phyloP scores from a whole-genome alignment of 2,329 filamentous ascomycete genomes.

The Purpureocillium lavendulum region DNA sequence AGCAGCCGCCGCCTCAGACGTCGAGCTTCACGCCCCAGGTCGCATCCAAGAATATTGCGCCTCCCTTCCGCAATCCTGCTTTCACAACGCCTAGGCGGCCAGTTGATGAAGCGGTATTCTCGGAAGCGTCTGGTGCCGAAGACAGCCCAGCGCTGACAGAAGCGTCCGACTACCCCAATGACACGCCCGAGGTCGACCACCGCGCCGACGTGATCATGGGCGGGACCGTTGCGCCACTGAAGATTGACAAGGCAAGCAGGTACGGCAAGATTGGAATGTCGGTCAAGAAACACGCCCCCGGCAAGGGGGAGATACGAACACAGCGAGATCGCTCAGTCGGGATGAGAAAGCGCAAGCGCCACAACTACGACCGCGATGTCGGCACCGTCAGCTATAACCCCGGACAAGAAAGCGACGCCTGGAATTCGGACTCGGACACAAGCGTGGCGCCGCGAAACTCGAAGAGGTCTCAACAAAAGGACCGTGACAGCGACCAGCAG shows the following conservation, averaged over 20 bases:
- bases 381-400: slow-evolving; percentile 38
- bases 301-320: slow-evolving; percentile 56
- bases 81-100: slow-evolving; percentile 56
- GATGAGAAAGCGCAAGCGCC: slow-evolving; percentile 46
- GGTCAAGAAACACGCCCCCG: slow-evolving; percentile 37
- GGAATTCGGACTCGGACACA: slow-evolving; percentile 41
- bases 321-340: slow-evolving; percentile 27
- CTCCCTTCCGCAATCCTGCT: slow-evolving; percentile 53
- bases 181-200: slow-evolving; percentile 43
- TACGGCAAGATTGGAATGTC: slow-evolving; percentile 31
- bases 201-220: slow-evolving; percentile 33
- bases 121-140: slow-evolving; percentile 49
- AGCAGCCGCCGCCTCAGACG: slow-evolving; percentile 29
- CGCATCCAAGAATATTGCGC: slow-evolving; percentile 31
- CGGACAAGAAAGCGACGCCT: slow-evolving; percentile 32
- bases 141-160: slow-evolving; percentile 54
- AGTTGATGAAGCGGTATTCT: slow-evolving; percentile 42
- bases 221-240: slow-evolving; percentile 36
- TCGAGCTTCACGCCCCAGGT: slow-evolving; percentile 38
- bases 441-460: slow-evolving; percentile 12
- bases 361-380: slow-evolving; percentile 42
- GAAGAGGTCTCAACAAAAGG: slow-evolving; percentile 15
- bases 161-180: slow-evolving; percentile 41
- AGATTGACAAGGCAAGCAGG: slow-evolving; percentile 36
- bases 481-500: slow-evolving; percentile 10